phyloP scores from a whole-genome alignment of 2,329 filamentous ascomycete species.

The Cadophora sp. region DNA sequence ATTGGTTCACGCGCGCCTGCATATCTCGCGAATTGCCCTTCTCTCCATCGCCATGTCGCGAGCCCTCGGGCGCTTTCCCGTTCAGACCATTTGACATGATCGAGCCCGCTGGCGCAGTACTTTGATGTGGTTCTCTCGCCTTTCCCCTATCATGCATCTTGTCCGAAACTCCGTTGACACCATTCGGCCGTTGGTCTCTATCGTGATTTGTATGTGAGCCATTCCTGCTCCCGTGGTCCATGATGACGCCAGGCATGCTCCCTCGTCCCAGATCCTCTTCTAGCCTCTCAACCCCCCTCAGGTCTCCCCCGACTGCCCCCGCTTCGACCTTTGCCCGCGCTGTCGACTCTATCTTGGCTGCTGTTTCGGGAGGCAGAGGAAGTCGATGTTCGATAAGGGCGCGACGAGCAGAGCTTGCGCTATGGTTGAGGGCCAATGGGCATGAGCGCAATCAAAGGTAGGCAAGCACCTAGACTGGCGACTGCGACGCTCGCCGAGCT shows the following conservation, averaged over 20 bases:
- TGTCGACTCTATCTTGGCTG: conserved; percentile 47
- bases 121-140: conserved; percentile 41
- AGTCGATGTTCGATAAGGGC: conserved; percentile 23
- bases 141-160: conserved; percentile 47
- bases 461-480: conserved; percentile 10
- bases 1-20: conserved; percentile 58
- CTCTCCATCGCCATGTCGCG: conserved; percentile 33
- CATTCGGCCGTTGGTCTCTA: conserved; percentile 55
- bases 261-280: conserved; percentile 35
- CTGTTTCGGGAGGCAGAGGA: conserved; percentile 27
- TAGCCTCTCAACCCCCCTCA: conserved; percentile 39
- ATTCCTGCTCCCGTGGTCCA: conserved; percentile 62
- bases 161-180: conserved; percentile 50
- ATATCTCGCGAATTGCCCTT: conserved; percentile 38
- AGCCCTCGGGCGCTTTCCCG: conserved; percentile 34
- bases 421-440: conserved; percentile 36
- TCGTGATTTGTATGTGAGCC: conserved; percentile 63
- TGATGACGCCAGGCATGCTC: conserved; percentile 61
- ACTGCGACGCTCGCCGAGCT: conserved; percentile 5
- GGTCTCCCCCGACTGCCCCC: conserved; percentile 40
- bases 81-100: conserved; percentile 40
- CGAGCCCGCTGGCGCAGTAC: conserved; percentile 41
- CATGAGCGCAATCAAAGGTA: conserved; percentile 41
- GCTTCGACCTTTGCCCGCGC: conserved; percentile 37
- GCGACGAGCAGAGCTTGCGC: conserved; percentile 41